Evolutionary conservation across 1,139 yeast species (phyloP).

Genomic region (Geotrichum phurueaensis): DNA sequence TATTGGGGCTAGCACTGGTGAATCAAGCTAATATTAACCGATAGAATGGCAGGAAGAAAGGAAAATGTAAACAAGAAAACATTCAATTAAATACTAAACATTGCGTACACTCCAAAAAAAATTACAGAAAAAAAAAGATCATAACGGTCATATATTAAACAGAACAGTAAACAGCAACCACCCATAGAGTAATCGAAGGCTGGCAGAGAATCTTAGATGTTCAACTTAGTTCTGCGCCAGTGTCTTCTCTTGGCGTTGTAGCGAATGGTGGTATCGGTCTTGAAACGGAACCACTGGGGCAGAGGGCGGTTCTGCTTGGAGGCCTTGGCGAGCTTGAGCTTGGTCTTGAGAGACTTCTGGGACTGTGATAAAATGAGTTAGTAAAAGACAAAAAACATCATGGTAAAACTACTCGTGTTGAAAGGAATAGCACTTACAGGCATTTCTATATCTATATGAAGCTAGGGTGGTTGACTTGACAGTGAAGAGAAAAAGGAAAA

Average conservation of each 20-base stretch:
- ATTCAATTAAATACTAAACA: not conserved
- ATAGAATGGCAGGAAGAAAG: not conserved
- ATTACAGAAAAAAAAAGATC: not conserved
- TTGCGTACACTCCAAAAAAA: not conserved
- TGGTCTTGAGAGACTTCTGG: constrained; percentile 96
- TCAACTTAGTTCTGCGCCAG: constrained; percentile 99
- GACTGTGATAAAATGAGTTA: constrained; percentile 39
- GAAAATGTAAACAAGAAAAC: not conserved
- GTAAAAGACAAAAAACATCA: not conserved
- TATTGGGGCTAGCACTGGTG: not conserved
- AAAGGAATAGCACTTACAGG: constrained; percentile 15
- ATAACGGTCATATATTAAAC: not conserved
- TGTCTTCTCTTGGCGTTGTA: constrained; percentile 99
- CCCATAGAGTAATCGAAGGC: not conserved
- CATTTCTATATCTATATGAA: constrained; percentile 14
- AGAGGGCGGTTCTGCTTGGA: constrained; percentile 99
- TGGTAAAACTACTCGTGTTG: not conserved
- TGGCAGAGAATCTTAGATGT: constrained; percentile 59
- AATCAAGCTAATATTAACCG: not conserved
- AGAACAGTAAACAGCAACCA: not conserved
- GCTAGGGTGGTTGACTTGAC: constrained; percentile 3
- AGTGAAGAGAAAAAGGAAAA: constrained; percentile 6
- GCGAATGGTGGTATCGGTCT: constrained; percentile 92
- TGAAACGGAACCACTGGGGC: constrained; percentile 99
- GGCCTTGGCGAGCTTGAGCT: constrained; percentile 99